These are phyloP conservation scores for Blastomyces gilchristii DNA, from an alignment of 2,329 filamentous ascomycete species.

Conservation along the genomic window DNA sequence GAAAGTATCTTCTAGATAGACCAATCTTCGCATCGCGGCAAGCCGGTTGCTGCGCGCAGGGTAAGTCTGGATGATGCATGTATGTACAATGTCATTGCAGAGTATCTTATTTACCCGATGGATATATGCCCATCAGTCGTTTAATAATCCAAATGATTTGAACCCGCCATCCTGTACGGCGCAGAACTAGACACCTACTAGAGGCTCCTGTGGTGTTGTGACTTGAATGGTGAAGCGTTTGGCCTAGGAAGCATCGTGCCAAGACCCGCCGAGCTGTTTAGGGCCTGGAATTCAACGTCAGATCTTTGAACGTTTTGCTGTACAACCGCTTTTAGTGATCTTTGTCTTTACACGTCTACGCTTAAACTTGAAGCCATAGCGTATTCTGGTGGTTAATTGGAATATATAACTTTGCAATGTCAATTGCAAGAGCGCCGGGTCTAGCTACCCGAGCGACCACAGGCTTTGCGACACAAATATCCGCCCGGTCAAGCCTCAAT, in stretches of 20 bases:
- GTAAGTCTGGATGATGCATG: not conserved
- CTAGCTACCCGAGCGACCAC: not conserved
- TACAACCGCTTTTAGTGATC: not conserved
- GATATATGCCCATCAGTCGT: too few species aligned
- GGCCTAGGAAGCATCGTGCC: not conserved
- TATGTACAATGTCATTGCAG: not conserved
- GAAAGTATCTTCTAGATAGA: not conserved
- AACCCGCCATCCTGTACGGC: not conserved
- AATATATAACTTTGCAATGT: not conserved
- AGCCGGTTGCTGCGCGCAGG: not conserved
- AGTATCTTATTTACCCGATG: not conserved
- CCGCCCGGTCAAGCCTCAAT: not conserved
- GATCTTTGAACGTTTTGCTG: too few species aligned
- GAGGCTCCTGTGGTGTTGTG: too few species aligned
- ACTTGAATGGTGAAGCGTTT: too few species aligned
- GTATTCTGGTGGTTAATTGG: not conserved
- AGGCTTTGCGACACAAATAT: constrained; percentile 1
- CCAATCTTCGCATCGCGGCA: not conserved
- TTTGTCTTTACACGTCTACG: not conserved
- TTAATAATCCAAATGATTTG: not conserved
- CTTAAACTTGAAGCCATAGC: not conserved
- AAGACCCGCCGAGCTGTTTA: not conserved
- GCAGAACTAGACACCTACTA: not conserved
- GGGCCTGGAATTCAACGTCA: too few species aligned
- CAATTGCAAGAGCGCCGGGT: not conserved